Evolutionary conservation across 2,329 filamentous ascomycete species (phyloP).

Genomic region (Thermothelomyces thermophilus): DNA sequence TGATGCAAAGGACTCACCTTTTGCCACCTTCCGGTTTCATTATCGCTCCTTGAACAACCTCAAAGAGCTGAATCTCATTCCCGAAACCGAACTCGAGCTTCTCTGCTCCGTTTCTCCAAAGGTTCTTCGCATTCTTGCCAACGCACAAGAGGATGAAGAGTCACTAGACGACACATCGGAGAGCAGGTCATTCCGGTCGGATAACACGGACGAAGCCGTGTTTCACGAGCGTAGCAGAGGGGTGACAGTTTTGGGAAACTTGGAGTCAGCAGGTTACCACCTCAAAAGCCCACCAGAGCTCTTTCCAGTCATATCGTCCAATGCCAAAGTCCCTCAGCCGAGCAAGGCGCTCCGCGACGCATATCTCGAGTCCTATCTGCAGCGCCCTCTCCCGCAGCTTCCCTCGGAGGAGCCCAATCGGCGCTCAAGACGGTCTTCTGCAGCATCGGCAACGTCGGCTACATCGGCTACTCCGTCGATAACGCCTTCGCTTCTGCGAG

Average conservation of each 20-base stretch:
- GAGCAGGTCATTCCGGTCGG: neutral
- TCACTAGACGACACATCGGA: neutral
- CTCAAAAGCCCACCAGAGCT: slow-evolving; percentile 31
- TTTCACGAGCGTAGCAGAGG: slow-evolving; percentile 11
- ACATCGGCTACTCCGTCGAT: slow-evolving; percentile 23
- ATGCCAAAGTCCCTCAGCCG: slow-evolving; percentile 26
- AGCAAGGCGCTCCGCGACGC: slow-evolving; percentile 29
- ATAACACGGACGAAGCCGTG: slow-evolving; percentile 15
- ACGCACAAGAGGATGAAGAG: neutral
- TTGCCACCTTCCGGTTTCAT: slow-evolving; percentile 48
- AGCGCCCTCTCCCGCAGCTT: slow-evolving; percentile 28
- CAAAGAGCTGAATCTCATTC: slow-evolving; percentile 41
- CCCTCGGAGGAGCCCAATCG: slow-evolving; percentile 19
- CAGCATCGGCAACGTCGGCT: slow-evolving; percentile 18
- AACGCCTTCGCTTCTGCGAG: slow-evolving; percentile 23
- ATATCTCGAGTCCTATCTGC: slow-evolving; percentile 20
- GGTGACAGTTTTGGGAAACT: neutral
- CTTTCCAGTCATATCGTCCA: slow-evolving; percentile 5
- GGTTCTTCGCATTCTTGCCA: neutral
- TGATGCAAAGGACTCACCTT: slow-evolving; percentile 47
- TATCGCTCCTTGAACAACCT: slow-evolving; percentile 49
- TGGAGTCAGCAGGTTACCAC: slow-evolving; percentile 22
- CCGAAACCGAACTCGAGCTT: slow-evolving; percentile 22
- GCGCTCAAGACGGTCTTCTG: slow-evolving; percentile 16
- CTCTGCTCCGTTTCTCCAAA: slow-evolving; percentile 11